Base-by-base conservation (phyloP, 345 rosid genomes). In the Eucalyptus cloeziana region DNA sequence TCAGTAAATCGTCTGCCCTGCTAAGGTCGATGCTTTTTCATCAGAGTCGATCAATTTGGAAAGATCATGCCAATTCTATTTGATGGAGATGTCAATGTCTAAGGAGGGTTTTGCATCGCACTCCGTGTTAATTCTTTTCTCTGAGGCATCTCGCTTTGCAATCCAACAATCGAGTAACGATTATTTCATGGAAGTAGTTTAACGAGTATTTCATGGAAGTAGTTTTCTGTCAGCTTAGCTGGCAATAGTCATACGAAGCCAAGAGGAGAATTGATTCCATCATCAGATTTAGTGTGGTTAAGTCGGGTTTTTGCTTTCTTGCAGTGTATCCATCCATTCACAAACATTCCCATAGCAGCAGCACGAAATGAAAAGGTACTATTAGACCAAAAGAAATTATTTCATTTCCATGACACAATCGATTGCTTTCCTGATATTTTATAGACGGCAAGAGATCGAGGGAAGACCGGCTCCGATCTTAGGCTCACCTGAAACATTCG, bases 401-500 rank as follows among this genome's bases (percentile, higher is more conserved):
- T 37, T 37, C 37, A 37, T 37, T 37, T 37, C 37, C 37, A 30
- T 14, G n/a, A 64, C 31, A 60, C 64, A 11, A 27, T 60, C 67
- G 31, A 25, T 60, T 58, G 7, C 64, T 10, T 24, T 58, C 64
- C n/a, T 25, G 8, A 4, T 58, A 37, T 37, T 37, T 37, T 54
- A 54, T 54, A 58, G n/a, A 25, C n/a, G 31, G 69, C 80, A 33
- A 33, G 24, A 69, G 24, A 3, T 3, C 44, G 10, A 17, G 44
- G 80, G 80, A 16, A 33, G 44, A 69, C 80, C 44, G 1, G 80
- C 80, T 33, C 44, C 31, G 44, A 69, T 33, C 43, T 67, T 31
- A 15, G 40, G 43, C 0, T 49, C 51, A 13, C 51, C 0, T 0
- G 0, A 49, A 49, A 13, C 51, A 49, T 49, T 49, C 51, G 1